Percentiles rank a stretch among this genome's conserved stretches.
These are phyloP conservation scores for Bonia amplexicaulis DNA, from an alignment of 176 grass and related monocot species.

Conservation along the genomic window DNA sequence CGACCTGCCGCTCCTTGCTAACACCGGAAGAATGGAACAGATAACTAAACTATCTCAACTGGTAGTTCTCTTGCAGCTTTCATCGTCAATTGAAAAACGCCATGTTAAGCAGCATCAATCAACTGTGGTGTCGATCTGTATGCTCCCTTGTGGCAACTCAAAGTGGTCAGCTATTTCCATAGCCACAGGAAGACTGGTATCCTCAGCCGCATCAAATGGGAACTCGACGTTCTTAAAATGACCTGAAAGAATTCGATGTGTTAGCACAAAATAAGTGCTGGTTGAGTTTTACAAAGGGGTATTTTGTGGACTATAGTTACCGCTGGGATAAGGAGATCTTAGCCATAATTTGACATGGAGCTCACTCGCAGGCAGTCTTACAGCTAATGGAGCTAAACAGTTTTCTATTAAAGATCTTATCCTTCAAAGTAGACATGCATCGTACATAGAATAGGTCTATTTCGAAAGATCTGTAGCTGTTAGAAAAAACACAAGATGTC, in stretches of 20 bases:
- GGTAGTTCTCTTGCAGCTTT: background rate
- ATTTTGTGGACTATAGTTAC: slow-evolving; percentile 7
- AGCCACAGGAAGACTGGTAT: slow-evolving; percentile 40
- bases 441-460: background rate
- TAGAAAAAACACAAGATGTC: background rate
- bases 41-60: background rate
- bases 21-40: background rate
- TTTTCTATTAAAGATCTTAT: slow-evolving; percentile 47
- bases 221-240: slow-evolving; percentile 26
- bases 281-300: background rate
- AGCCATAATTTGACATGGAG: slow-evolving; percentile 22
- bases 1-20: background rate
- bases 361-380: slow-evolving; percentile 24
- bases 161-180: slow-evolving; percentile 39
- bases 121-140: slow-evolving; percentile 31
- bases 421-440: background rate
- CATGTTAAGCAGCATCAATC: slow-evolving; percentile 29
- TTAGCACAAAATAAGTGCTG: background rate
- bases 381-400: slow-evolving; percentile 39
- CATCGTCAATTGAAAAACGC: slow-evolving; percentile 17
- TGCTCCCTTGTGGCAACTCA: slow-evolving; percentile 18
- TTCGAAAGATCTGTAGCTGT: background rate
- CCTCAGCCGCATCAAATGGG: slow-evolving; percentile 20
- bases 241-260: slow-evolving; percentile 25
- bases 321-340: slow-evolving; percentile 39